phyloP scores from a whole-genome alignment of 192 early-diverging fungal genomes.

The Linnemannia hyalina region DNA sequence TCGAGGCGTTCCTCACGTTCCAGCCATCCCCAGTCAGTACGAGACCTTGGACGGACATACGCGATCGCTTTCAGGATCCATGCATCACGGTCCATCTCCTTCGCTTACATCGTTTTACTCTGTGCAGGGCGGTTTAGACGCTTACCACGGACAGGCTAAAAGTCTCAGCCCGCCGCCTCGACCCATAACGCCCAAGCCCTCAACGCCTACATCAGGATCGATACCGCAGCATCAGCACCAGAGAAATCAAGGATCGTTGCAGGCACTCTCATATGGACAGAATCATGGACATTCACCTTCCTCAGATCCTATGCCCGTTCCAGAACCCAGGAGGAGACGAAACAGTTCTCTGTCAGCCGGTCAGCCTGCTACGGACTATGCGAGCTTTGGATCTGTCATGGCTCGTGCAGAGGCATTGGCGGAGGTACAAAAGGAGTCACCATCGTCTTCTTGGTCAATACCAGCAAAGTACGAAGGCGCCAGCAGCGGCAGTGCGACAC shows the following conservation, averaged over 20 bases:
- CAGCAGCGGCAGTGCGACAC: conserved; percentile 17
- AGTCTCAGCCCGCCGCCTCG: conserved; percentile 51
- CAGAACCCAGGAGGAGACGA: conserved; percentile 28
- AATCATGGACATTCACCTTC: neutral
- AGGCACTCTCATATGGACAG: neutral
- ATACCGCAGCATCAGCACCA: conserved; percentile 7
- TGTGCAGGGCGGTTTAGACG: neutral
- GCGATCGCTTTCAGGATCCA: conserved; percentile 8
- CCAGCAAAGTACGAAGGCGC: conserved; percentile 26
- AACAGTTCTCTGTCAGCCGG: conserved; percentile 44
- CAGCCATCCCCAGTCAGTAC: conserved; percentile 33
- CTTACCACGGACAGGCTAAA: conserved; percentile 12
- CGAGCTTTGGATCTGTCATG: conserved; percentile 49
- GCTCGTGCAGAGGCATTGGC: conserved; percentile 41
- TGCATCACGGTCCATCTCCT: conserved; percentile 4
- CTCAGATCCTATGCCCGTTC: neutral
- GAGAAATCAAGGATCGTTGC: neutral
- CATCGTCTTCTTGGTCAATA: conserved; percentile 39
- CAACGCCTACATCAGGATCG: conserved; percentile 15
- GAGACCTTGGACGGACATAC: conserved; percentile 5
- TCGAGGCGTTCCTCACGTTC: neutral
- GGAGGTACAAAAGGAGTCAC: conserved; percentile 8
- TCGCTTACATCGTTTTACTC: neutral
- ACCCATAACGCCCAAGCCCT: conserved; percentile 39
- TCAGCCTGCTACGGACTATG: conserved; percentile 28